Evolutionary conservation across 2,329 filamentous ascomycete genomes (phyloP).

Genomic region (Sarocladiaceae sp.): DNA sequence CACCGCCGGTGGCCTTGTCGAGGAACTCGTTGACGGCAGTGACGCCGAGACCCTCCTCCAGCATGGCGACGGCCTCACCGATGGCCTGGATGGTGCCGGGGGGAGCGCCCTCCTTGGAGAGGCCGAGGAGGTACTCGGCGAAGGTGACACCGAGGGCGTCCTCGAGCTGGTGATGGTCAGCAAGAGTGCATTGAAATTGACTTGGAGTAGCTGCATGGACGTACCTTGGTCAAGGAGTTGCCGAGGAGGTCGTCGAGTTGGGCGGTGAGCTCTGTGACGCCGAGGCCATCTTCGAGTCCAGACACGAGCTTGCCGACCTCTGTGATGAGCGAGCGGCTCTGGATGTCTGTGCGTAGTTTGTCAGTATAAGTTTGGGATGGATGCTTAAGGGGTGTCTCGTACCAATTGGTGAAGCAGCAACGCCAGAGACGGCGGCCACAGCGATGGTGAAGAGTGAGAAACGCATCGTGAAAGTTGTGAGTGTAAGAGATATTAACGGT

Average conservation of each 20-base stretch:
- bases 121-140: slow-evolving; percentile 16
- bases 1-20: slow-evolving; percentile 15
- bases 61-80: slow-evolving; percentile 18
- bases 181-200: background rate
- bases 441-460: slow-evolving; percentile 14
- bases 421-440: slow-evolving; percentile 14
- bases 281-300: slow-evolving; percentile 13
- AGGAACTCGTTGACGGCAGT: slow-evolving; percentile 16
- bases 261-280: slow-evolving; percentile 14
- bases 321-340: slow-evolving; percentile 12
- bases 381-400: background rate
- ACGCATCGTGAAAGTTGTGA: slow-evolving; percentile 14
- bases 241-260: slow-evolving; percentile 16
- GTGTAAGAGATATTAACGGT: too few species aligned
- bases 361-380: background rate
- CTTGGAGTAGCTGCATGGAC: background rate
- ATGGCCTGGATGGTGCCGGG: slow-evolving; percentile 15
- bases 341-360: slow-evolving; percentile 1
- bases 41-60: slow-evolving; percentile 16
- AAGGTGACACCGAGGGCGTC: slow-evolving; percentile 15
- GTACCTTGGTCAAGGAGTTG: slow-evolving; percentile 13
- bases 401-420: slow-evolving; percentile 12
- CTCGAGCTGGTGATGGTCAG: slow-evolving; percentile 11
- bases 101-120: slow-evolving; percentile 13
- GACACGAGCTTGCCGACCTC: slow-evolving; percentile 13